Evolutionary conservation across 1,139 yeast genomes (phyloP).

Genomic region (Taiozyma sp.): DNA sequence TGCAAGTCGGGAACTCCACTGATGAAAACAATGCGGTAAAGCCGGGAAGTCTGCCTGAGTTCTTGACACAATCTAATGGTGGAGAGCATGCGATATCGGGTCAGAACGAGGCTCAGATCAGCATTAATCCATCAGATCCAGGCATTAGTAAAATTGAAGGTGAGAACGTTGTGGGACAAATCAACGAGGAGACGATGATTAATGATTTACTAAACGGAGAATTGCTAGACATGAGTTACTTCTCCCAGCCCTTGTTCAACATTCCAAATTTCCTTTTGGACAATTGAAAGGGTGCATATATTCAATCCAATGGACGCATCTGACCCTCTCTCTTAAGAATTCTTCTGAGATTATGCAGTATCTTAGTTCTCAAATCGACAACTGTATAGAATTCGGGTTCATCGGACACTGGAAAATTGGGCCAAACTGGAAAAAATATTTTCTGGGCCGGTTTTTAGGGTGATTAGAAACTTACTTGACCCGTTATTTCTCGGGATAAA

Average conservation of each 20-base stretch:
- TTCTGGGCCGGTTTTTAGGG: background rate
- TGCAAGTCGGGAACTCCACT: background rate
- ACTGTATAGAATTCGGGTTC: background rate
- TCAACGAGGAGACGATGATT: background rate
- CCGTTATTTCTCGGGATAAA: background rate
- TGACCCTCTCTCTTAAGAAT: too few relatives aligned
- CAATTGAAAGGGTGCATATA: background rate
- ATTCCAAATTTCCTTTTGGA: constrained; percentile 6
- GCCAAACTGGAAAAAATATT: background rate
- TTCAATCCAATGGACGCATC: too few relatives aligned
- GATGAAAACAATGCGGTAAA: background rate
- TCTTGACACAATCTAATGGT: background rate
- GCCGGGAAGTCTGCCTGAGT: background rate
- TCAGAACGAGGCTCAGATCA: background rate
- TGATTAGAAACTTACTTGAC: too few relatives aligned
- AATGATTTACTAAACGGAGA: constrained; percentile 1
- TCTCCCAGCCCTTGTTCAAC: constrained; percentile 7
- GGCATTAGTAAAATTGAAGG: background rate
- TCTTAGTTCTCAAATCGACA: too few relatives aligned
- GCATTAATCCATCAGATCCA: background rate
- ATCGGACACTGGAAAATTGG: background rate
- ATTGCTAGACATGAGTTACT: constrained; percentile 5
- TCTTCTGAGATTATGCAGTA: too few relatives aligned
- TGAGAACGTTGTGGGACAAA: background rate
- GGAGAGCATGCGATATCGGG: background rate